Percentiles rank a stretch among this genome's conserved stretches.
Conservation (phyloP, 1,139 yeast species). For the Blastobotrys proliferans region DNA sequence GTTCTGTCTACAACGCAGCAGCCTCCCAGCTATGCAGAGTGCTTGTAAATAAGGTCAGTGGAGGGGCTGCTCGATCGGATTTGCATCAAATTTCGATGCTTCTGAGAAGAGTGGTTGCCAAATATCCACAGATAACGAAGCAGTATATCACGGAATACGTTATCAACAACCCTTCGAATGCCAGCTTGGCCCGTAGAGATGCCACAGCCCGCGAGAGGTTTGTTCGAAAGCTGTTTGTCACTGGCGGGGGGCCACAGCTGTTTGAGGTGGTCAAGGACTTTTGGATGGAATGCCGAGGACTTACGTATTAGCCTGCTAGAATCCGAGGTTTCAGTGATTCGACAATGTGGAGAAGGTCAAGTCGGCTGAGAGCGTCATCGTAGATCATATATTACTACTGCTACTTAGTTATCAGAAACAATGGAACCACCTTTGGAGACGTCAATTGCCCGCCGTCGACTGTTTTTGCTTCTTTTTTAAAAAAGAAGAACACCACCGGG, state of each 20-base stretch:
- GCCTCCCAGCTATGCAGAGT: slow-evolving; percentile 27
- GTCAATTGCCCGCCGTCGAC: not conserved
- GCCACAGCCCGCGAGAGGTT: slow-evolving; percentile 36
- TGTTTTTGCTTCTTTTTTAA: too few relatives aligned
- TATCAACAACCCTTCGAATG: slow-evolving; percentile 31
- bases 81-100: slow-evolving; percentile 55
- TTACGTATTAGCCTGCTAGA: too few relatives aligned
- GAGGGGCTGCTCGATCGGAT: slow-evolving; percentile 55
- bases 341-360: too few relatives aligned
- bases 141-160: slow-evolving; percentile 44
- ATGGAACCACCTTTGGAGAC: not conserved
- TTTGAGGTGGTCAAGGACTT: slow-evolving; percentile 54
- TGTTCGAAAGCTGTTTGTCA: slow-evolving; percentile 51
- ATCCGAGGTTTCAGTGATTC: too few relatives aligned
- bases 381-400: too few relatives aligned
- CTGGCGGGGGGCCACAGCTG: slow-evolving; percentile 63
- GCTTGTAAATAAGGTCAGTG: slow-evolving; percentile 31
- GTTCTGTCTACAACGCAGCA: slow-evolving; percentile 15
- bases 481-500: too few relatives aligned
- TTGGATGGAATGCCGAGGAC: slow-evolving; percentile 51
- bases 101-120: slow-evolving; percentile 50
- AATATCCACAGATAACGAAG: slow-evolving; percentile 47
- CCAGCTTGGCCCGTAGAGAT: slow-evolving; percentile 24
- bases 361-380: too few relatives aligned
- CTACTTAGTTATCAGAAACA: not conserved